Evolutionary conservation across 2,329 filamentous ascomycete genomes (phyloP), one percentile per base, ranked within the genome.

Genomic region (Ascochyta viciae-villosae): DNA sequence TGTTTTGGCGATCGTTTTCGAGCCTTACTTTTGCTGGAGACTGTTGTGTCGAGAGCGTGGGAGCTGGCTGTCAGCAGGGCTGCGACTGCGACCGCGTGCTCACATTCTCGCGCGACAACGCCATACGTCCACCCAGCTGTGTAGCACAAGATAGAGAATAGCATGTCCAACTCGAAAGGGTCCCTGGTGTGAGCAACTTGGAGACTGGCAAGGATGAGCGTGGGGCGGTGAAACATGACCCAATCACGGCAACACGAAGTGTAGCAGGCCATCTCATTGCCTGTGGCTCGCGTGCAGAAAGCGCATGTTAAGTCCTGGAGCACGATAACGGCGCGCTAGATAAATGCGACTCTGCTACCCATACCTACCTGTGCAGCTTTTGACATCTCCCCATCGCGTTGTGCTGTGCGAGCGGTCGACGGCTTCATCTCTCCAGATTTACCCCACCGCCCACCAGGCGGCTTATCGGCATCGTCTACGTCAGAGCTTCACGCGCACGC

Each of bases 221-320:
- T 37, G 48, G 54, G 58, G 61, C 58, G 65, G 67, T 65, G 61
- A 66, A 61, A 63, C 59, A 56, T 49, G 39, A 60, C 50, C 67
- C 65, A 68, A 70, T 70, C 61, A 66, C 53, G 52, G 63, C 54
- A 42, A 59, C 66, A 70, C 64, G 61, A 69, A 60, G 55, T 57
- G 58, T 62, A 62, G 56, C 59, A 61, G 58, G 58, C 58, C 54
- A 63, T 62, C 40, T 53, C 45, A 67, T 67, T 67, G 65, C 65
- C 58, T 60, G 62, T 54, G 49, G 48, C 38, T 55, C 58, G 52
- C 50, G 57, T 56, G 61, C 64, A 59, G 58, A 57, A 65, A 58
- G 63, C 52, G 59, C 59, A 65, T 61, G 42, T 54, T 51, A 58
- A 60, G 57, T 52, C 53, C 44, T 41, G 43, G 45, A 50, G 55